A percentile compares a stretch with the other conserved stretches of the same genome.
Evolutionary conservation across 208 protist species (phyloP).

Genomic region (Crithidia brevicula): DNA sequence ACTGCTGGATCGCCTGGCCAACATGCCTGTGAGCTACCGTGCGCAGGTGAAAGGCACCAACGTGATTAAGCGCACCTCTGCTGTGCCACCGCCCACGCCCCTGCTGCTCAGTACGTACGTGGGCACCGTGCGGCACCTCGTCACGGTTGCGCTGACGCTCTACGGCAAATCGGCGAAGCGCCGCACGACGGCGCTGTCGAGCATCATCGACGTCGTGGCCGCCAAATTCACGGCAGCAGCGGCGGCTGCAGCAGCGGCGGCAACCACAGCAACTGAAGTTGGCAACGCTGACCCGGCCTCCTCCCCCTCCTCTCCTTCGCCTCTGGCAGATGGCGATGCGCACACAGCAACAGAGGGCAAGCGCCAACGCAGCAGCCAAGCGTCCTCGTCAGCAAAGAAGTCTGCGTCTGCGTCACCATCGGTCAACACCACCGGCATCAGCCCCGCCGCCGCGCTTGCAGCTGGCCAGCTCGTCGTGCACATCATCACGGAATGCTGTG

Average conservation of each 20-base stretch:
- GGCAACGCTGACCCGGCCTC: not conserved
- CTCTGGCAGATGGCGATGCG: not conserved
- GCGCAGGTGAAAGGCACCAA: conserved; percentile 11
- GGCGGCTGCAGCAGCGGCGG: conserved; percentile 1
- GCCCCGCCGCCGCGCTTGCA: conserved; percentile 31
- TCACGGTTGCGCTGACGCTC: conserved; percentile 20
- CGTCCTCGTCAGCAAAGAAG: no score
- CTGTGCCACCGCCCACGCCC: conserved; percentile 34
- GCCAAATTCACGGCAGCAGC: conserved; percentile 31
- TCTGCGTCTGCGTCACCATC: not conserved
- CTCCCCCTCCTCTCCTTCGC: no score
- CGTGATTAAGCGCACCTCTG: conserved; percentile 40
- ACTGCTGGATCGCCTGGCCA: conserved; percentile 47
- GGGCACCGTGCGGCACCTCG: conserved; percentile 35
- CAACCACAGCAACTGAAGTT: not conserved
- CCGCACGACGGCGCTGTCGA: conserved; percentile 30
- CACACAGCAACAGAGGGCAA: not conserved
- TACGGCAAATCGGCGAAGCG: conserved; percentile 32
- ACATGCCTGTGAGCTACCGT: conserved; percentile 42
- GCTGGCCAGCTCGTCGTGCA: conserved; percentile 37
- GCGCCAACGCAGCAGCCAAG: no score
- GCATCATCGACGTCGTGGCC: conserved; percentile 38
- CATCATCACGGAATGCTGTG: conserved; percentile 30
- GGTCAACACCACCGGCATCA: conserved; percentile 3
- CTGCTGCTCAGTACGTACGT: conserved; percentile 58